Evolutionary conservation across 2,329 filamentous ascomycete species (phyloP), one percentile per base, ranked within the genome.

Genomic region (Phaeophleospora eucalypticola): DNA sequence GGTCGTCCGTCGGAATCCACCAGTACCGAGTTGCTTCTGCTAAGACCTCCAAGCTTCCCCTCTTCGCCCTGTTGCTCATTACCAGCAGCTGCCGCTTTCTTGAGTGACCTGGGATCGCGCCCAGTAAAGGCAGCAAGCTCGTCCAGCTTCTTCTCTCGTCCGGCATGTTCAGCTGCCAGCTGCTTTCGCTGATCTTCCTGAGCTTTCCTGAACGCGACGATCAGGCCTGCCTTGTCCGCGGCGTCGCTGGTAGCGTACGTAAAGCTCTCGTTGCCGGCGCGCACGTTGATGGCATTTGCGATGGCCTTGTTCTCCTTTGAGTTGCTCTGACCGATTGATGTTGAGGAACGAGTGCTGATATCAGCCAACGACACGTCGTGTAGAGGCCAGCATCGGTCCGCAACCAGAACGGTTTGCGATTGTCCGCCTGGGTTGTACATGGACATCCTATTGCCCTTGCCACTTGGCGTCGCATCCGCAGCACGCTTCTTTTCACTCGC

Each of bases 1-100:
- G 96, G 90, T 61, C 95, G 95, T 40, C 93, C 93, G 61, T 97
- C 93, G 12, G 95, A 88, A 60, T 98, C 93, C 57, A 98, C 90
- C 45, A 95, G 80, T 71, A 95, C 86, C 51, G 59, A 61, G 35
- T 59, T 60, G 36, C 58, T 61, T 21, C 63, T 49, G 19, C 48
- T 54, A 15, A 65, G 44, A 16, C 61, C 58, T 15, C 52, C 49
- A 14, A 51, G 49, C 16, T 46, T 45, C n/a, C 35, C 45, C 12
- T 46, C 42, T 12, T 54, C 47, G 16, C 58, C 49, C 2, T 46
- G 45, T 76, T 80, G 15, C 72, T 71, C 82, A 1, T 63, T 67
- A 4, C 69, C 67, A 15, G 54, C 57, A 3, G 59, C 51, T 8
- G 55, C 56, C 15, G 60, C 62, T 49, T 61, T 62, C 62, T 93